Base-by-base conservation (phyloP, 805 yeast genomes). In the Alloascoidea africana region DNA sequence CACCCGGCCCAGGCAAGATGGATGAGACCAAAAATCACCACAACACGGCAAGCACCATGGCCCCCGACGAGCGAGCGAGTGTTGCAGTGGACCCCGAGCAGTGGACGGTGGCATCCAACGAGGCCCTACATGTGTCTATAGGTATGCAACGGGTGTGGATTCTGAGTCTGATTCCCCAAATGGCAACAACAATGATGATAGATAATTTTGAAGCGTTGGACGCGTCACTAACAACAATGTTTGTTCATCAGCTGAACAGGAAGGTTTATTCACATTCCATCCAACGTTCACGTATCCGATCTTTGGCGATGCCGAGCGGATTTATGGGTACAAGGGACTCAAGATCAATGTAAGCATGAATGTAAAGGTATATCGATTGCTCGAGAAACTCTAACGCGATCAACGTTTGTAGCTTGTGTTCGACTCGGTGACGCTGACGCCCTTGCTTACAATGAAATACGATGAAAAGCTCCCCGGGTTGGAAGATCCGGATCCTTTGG, bases 261-360 rank as follows among this genome's bases (percentile, higher is more conserved):
- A 65, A 2, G 76, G 76, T 0, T 68, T 76, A 2, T 70, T 77
- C 15, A 61, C 71, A 2, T 86, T 87, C 60, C 59, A 66, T 30
- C 96, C 97, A 0, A 50, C 60, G 11, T 86, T 84, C 59, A 89
- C 97, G 1, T 91, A 91, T 54, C 94, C 96, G 2, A 79, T 91
- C 6, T 91, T 73, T 63, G 97, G 97, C 4, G 94, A 86, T 36
- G 68, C 85, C 1, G 98, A 91, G 52, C 76, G 76, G 38, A 76
- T 91, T 1, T 84, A 76, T 50, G 98, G 98, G 2, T 91, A 73
- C 53, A 68, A 76, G 45, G 79, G 73, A 46, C 61, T 87, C 27
- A 63, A 63, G 19, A 73, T 91, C 27, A 69, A 72, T 45, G 53
- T 79, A 30, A 19, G n/a, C 36, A 36, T n/a, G n/a, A 62, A 17